Evolutionary conservation across 2,329 filamentous ascomycete species (phyloP), one percentile per base, ranked within the genome.

Genomic region (Aureobasidium sp.): DNA sequence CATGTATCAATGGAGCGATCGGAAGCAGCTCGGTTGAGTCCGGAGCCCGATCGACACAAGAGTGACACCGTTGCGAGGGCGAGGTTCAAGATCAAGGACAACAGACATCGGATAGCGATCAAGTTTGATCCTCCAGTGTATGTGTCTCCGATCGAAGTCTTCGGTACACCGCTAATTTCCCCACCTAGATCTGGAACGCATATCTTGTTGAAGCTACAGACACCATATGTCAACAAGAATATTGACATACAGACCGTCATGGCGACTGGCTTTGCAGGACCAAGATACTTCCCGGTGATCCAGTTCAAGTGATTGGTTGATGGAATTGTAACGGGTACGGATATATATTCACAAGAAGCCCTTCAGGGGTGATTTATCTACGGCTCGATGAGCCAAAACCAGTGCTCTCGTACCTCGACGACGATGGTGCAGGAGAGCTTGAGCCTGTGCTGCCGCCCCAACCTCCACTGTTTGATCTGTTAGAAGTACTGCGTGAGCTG

Each of bases 151-250:
- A n/a, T 13, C 4, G 15, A 19, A 29, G 31, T 31, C 17, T 47
- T 7, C 4, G 37, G 19, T 4, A 10, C 33, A 35, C n/a, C 31
- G 43, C 62, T 63, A 54, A 63, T 37, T 17, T 3, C 4, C 21
- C 8, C 25, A 33, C 4, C 27, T 63, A 83, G 81, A 9, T 90
- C 89, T 11, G 89, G 89, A 5, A 83, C 89, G 60, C 95, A 88
- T 71, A 87, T 97, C 57, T 74, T 96, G 43, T 78, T 97, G 64
- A 96, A 96, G 77, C 84, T 96, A 71, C 96, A 90, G 89, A 91
- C 86, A 67, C 88, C 88, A 1, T 83, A 84, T 62, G 81, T 84
- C 27, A 84, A 86, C 50, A 79, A 82, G 4, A 95, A 95, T 68
- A 95, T 96, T 64, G 91, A 96, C 69, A 90, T 97, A 40, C 88